Percentiles rank a stretch among this genome's conserved stretches.
Conservation (phyloP, 2,329 filamentous ascomycete species). For the Cladosporium phlei region DNA sequence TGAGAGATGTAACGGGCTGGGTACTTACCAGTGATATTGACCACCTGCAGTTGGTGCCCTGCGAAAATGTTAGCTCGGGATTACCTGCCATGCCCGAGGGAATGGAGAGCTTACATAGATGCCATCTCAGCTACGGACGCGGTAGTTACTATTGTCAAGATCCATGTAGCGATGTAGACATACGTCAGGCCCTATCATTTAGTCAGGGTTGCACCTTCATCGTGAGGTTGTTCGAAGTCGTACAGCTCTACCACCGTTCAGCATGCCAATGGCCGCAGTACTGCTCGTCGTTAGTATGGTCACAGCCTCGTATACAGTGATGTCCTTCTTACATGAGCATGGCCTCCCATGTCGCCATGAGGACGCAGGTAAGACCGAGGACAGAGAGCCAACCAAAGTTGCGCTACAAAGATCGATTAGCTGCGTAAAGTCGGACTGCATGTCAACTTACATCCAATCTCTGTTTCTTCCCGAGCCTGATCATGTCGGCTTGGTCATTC, state of each 20-base stretch:
- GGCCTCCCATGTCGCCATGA: conserved; percentile 28
- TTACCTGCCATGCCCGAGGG: not conserved
- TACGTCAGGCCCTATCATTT: not conserved
- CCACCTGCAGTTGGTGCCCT: conserved; percentile 20
- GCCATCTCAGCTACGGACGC: conserved; percentile 29
- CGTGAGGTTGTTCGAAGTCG: not conserved
- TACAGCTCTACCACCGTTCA: not conserved
- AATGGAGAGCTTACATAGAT: conserved; percentile 23
- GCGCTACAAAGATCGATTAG: conserved; percentile 8
- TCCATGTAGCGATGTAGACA: conserved; percentile 24
- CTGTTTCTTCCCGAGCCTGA: conserved; percentile 13
- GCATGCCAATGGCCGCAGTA: not conserved
- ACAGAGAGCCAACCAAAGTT: conserved; percentile 25
- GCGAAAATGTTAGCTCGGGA: not conserved
- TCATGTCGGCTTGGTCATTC: conserved; percentile 10
- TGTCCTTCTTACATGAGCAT: not conserved
- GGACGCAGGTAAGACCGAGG: conserved; percentile 24
- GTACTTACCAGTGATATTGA: conserved; percentile 18
- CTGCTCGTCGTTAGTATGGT: not conserved
- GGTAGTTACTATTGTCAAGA: conserved; percentile 25
- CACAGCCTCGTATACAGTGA: no score
- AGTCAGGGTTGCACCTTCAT: not conserved
- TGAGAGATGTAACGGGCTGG: no score
- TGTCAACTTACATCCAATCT: not conserved
- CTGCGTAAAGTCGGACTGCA: no score